Percentiles rank a stretch among this genome's conserved stretches.
Conservation (phyloP, 805 yeast species). For the Metschnikowia picachoensis region DNA sequence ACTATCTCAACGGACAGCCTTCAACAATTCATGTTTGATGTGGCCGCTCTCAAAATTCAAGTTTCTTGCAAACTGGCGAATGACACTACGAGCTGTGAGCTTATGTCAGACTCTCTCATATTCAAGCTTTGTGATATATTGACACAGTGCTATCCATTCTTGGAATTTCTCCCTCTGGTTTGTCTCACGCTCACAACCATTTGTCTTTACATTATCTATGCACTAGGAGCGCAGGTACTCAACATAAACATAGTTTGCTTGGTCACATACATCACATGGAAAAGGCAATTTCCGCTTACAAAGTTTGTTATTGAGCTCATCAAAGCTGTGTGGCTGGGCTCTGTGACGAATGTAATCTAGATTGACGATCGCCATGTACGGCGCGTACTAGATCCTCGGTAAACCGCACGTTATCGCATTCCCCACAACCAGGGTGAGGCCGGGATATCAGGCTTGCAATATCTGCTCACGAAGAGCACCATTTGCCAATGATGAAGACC, state of each 20-base stretch:
- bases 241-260: conserved; percentile 11
- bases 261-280: conserved; percentile 5
- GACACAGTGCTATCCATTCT: conserved; percentile 2
- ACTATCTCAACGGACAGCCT: conserved; percentile 6
- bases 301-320: conserved; percentile 4
- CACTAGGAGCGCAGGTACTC: conserved; percentile 14
- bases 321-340: conserved; percentile 4
- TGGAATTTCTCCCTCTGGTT: conserved; percentile 8
- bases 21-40: conserved; percentile 17
- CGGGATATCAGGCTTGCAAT: neutral
- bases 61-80: conserved; percentile 5
- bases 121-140: conserved; percentile 15
- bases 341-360: conserved; percentile 4
- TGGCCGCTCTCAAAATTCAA: conserved; percentile 6
- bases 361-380: neutral
- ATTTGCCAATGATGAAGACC: conserved; percentile 40
- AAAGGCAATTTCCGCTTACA: conserved; percentile 6
- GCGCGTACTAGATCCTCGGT: neutral
- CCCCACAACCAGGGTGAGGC: neutral
- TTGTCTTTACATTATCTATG: conserved; percentile 13
- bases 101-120: conserved; percentile 10
- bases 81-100: conserved; percentile 1
- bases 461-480: neutral
- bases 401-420: neutral
- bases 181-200: conserved; percentile 11